Evolutionary conservation across 139 green algal genomes (phyloP), one percentile per base, ranked within the genome.

Genomic region (Parachlorella kessleri): DNA sequence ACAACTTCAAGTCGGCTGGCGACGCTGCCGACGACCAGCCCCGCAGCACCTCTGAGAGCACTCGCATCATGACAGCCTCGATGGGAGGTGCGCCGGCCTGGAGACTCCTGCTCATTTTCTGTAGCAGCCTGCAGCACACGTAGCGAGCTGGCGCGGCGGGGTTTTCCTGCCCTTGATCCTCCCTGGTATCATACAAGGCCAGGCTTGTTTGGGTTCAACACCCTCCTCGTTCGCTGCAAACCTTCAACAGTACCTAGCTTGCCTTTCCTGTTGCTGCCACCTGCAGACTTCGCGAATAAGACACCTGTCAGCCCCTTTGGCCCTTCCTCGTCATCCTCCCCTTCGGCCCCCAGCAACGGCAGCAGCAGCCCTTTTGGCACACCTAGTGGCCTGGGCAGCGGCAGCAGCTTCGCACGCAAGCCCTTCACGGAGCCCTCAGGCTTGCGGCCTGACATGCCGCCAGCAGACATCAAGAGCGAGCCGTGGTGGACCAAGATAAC

Each of bases 401-500:
- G 54, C 66, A 70, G 65, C 38, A 66, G 39, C 5, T n/a, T 30
- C 38, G 70, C 64, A 10, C 4, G 33, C 32, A 90, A 90, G 75
- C 81, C 88, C 3, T 92, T 89, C 55, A 82, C 76, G 6, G 91
- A 96, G 72, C 91, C 90, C 4, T 79, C 75, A 64, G 87, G 90
- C 8, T 77, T 96, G 55, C 87, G 82, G 6, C 89, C 91, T 6
- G 86, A 87, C 74, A 94, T 95, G 89, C 74, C 84, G n/a, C 87
- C 88, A 23, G 89, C 88, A 38, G 84, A 85, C 1, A 81, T 93
- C 26, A 48, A 86, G 6, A 89, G 91, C 30, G 68, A 59, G 7
- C 81, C 85, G 28, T 91, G 86, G 84, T 91, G 88, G 83, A 90
- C 72, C 55, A 84, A 87, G 70, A 94, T 97, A 66, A 94, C 90